These are phyloP conservation scores for Penicillium oxalicum DNA, from an alignment of 2,329 filamentous ascomycete genomes.

Conservation along the genomic window DNA sequence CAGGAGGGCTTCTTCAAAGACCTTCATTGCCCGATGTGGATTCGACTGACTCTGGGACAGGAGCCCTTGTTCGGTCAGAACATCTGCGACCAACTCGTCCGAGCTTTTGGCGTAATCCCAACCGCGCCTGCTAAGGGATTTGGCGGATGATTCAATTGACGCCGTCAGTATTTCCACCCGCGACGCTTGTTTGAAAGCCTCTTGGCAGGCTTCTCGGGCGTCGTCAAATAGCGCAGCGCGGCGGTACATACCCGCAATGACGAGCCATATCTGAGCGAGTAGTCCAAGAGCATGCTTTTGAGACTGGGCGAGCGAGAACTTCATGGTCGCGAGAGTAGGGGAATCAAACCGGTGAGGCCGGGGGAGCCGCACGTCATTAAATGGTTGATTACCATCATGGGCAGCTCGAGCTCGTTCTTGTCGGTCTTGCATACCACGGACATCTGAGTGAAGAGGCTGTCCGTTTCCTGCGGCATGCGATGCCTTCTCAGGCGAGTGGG, in stretches of 20 bases:
- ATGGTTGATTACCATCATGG: conserved; percentile 40
- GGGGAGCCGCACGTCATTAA: conserved; percentile 38
- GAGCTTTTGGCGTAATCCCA: conserved; percentile 79
- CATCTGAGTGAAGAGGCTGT: conserved; percentile 29
- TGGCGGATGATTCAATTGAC: conserved; percentile 56
- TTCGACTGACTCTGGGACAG: conserved; percentile 57
- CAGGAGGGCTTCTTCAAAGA: conserved; percentile 77
- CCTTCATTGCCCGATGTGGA: conserved; percentile 63
- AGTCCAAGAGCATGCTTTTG: conserved; percentile 52
- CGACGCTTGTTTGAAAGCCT: conserved; percentile 72
- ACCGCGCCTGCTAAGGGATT: conserved; percentile 57
- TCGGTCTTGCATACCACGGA: conserved; percentile 35
- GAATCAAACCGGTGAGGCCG: conserved; percentile 34
- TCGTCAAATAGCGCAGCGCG: conserved; percentile 75
- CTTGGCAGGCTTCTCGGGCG: conserved; percentile 68
- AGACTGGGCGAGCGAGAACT: conserved; percentile 47
- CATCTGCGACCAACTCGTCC: conserved; percentile 78
- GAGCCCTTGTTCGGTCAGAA: conserved; percentile 70
- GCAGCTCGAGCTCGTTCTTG: conserved; percentile 31
- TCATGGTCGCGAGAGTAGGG: conserved; percentile 40
- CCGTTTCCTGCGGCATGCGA: conserved; percentile 23
- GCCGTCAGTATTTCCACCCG: conserved; percentile 62
- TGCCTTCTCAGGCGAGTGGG: conserved; percentile 12
- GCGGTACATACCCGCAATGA: conserved; percentile 82
- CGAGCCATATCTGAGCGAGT: conserved; percentile 78